Evolutionary conservation across 2,329 filamentous ascomycete species (phyloP), one percentile per base, ranked within the genome.

Genomic region (Fusarium sp.): DNA sequence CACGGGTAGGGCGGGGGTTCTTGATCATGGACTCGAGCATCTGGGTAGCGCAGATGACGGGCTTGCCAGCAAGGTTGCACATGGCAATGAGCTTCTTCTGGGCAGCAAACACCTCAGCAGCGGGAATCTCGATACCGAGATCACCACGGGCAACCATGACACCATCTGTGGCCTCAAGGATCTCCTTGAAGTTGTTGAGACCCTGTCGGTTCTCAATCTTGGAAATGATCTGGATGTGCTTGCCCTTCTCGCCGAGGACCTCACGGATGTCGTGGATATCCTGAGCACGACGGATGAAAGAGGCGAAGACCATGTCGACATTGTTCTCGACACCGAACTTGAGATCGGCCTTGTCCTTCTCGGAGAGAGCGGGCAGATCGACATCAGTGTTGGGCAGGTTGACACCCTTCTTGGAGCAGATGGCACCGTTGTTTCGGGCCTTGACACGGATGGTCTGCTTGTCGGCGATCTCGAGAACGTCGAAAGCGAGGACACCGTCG

Each of bases 41-140:
- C 87, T 99, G 96, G 39, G 96, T 99, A 64, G 96, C 96, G 84
- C 95, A 98, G 81, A 99, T 98, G 81, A 95, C 94, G 74, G 96
- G 96, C 89, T 99, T 99, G 83, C 96, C 96, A 75, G 94, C 94
- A 79, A 98, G 91, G 88, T 99, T 99, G 90, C 96, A 99, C 91
- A 98, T 98, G 84, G 96, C 94, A 83, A 99, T 99, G 89, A 99
- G 94, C 93, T 99, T 99, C 92, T 99, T 99, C 88, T 99, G 96
- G 59, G 96, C 96, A 75, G 97, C 93, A 84, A 99, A 99, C 73
- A 99, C 96, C 88, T 99, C 96, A 71, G 95, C 93, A 66, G 96
- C 95, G 49, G 96, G 95, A 76, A 99, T 99, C 85, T 99, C 96
- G 77, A 99, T 99, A 86, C 96, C 96, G 31, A 81, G 78, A 80